Base-by-base conservation (phyloP, 345 rosid genomes). In the Excoecaria cochinchinensis region DNA sequence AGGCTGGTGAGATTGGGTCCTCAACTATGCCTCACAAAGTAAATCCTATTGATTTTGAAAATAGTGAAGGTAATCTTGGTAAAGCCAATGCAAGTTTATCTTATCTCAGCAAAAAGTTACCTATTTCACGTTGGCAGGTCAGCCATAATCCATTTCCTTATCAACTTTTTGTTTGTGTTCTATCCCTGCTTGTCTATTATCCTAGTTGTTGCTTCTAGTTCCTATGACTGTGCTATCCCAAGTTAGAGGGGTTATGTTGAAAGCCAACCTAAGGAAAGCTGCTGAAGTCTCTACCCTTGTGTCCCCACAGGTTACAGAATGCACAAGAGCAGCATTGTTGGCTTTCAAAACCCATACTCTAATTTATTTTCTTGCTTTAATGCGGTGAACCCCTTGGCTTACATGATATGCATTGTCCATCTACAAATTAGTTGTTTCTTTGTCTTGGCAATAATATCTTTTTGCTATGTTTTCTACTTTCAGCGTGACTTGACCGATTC, bases 1-100 rank as follows among this genome's bases (percentile, higher is more conserved):
- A 89, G 83, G 92, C 90, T 1, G 98, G 99, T 61, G 98, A 90
- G 81, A 89, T 95, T 55, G 97, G 98, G 39, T 95, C 98, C 19
- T 93, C 98, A 36, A 93, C 97, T 14, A 91, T 93, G 98, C 98
- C 99, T 63, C 99, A 95, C 85, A 93, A 93, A 87, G 98, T 93
- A 72, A 95, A 95, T 82, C 97, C 99, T 70, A 93, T 91, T 25
- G 93, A 90, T 84, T 93, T 93, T 82, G 99, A 95, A 80, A 95
- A 95, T 76, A 95, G 98, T 19, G 98, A 91, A 82, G 99, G 98
- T 60, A 96, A 93, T 81, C 97, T 93, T 44, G 97, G 99, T 24
- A 89, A 85, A 82, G 99, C 98, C 62, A 96, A 91, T 79, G 97
- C 85, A 79, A 89, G 83, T 72, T 85, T 96, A 44, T 77, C 85